Base-by-base conservation (phyloP, 2,329 filamentous ascomycete species). In the Fusarium sp. region DNA sequence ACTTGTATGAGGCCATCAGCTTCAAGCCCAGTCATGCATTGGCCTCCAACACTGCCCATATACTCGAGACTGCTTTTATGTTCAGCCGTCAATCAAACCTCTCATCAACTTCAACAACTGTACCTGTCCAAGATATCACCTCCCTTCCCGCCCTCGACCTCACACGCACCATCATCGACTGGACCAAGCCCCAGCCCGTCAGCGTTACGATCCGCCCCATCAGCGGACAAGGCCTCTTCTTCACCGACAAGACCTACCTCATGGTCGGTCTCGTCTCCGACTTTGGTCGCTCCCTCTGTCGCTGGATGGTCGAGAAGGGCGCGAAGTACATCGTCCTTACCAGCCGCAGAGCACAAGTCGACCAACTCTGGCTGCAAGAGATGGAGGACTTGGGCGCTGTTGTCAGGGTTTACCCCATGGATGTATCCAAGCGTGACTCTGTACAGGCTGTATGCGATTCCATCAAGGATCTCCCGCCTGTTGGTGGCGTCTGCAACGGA, bases 221-320 rank as follows among this genome's bases (percentile, higher is more conserved):
- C 39, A 45, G 48, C 3, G 59, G 49, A 5, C 31, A 45, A 3
- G 59, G 59, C 10, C 49, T 62, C 15, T 62, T 62, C 2, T 62
- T 49, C 0, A 0, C 0, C 0, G 10, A 45, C 0, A 62, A 62
- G 24, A 56, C 59, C 26, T 62, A 62, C 7, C 59, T 62, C 20
- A 62, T 62, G 59, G 59, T 62, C 12, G 59, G 59, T 11, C 59
- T 62, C 3, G 59, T 62, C 39, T 62, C 59, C 1, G 49, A 56
- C 49, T 62, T 62, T 56, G 59, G 59, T 14, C 59, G 59, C 18
- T 62, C 59, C 1, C 33, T 62, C 2, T 62, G 49, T 17, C 59
- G 39, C 20, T 62, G 39, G 49, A 62, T 62, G 59, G 22, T 56
- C 1, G 59, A 62, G 22, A 62, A 62, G 38, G 49, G 59, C 3